Evolutionary conservation across 257 asterid genomes (phyloP), one percentile per base, ranked within the genome.

Genomic region (Asclepias syriaca): DNA sequence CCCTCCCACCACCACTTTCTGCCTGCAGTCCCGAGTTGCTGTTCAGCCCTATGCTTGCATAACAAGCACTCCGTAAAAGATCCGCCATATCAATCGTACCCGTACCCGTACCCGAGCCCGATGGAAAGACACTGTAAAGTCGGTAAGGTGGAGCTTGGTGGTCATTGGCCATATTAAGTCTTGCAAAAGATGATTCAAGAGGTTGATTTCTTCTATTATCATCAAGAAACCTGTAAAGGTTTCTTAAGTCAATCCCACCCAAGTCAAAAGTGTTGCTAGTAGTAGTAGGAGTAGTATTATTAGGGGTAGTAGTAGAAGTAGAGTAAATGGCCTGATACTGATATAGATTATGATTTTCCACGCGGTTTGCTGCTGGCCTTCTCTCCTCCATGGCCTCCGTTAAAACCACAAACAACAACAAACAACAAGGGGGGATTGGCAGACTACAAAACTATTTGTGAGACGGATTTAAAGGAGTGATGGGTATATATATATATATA

Each of bases 331-430:
- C n/a, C n/a, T n/a, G n/a, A n/a, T n/a, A n/a, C 34, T 50, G 70
- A 24, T 19, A 45, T 19, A 8, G 64, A 61, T 57, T 63, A 32
- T 34, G 51, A 69, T 69, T 65, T 57, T 64, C 83, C 37, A 73
- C 51, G 22, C 24, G 12, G 76, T 37, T 78, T n/a, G n/a, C n/a
- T 70, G 34, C 68, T 11, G 67, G n/a, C 59, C 72, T 72, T 68
- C 74, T 59, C 27, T 68, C 81, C 21, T 85, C 89, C 94, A 87
- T 87, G 66, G 80, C 81, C 79, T 61, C 78, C 78, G 69, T 67
- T 57, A 74, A 43, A 67, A 63, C 56, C 4, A 51, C 46, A 6
- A 40, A 40, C 46, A 40, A 40, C 46, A 6, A 40, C 46, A n/a
- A 40, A 40, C 46, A 40, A 40, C n/a, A 7, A 1, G 10, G 46